Conservation (phyloP, 371 early-diverging fungal genomes). For the Lichtheimia hyalospora region DNA sequence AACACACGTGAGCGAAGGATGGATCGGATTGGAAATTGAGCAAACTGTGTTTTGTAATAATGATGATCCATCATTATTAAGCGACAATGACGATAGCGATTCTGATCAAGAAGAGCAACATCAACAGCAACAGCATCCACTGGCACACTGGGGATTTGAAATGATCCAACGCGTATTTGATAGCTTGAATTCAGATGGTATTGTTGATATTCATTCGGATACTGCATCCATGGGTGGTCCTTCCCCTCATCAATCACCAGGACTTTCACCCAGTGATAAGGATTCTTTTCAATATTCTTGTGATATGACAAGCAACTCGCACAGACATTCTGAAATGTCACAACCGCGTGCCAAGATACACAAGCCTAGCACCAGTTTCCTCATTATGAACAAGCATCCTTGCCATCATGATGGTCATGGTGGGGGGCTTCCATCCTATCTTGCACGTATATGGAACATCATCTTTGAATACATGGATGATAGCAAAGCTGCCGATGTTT, state of each 20-base stretch:
- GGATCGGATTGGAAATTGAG: slow-evolving; percentile 4
- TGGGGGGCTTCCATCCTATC: slow-evolving; percentile 1
- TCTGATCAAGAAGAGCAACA: not conserved
- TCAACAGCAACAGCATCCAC: not conserved
- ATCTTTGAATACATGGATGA: slow-evolving; percentile 1
- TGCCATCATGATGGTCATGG: no score
- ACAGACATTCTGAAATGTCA: not conserved
- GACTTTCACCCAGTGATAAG: not conserved
- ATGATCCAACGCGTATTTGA: slow-evolving; percentile 10
- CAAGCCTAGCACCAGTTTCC: not conserved
- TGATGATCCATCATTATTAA: no score
- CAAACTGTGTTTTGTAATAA: slow-evolving; percentile 3
- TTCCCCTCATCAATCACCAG: slow-evolving; percentile 1
- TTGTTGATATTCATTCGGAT: slow-evolving; percentile 11
- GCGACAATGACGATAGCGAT: no score
- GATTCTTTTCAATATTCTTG: not conserved
- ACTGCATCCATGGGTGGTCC: not conserved
- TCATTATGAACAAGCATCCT: not conserved
- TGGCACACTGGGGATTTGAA: slow-evolving; percentile 4
- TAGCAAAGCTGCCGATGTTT: not conserved
- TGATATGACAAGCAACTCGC: not conserved
- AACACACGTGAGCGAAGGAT: not conserved
- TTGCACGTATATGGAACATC: slow-evolving; percentile 5
- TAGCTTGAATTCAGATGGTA: slow-evolving; percentile 3
- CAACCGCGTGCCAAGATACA: slow-evolving; percentile 2